phyloP scores from a whole-genome alignment of 139 green algal species.

The Choricystis sp. region DNA sequence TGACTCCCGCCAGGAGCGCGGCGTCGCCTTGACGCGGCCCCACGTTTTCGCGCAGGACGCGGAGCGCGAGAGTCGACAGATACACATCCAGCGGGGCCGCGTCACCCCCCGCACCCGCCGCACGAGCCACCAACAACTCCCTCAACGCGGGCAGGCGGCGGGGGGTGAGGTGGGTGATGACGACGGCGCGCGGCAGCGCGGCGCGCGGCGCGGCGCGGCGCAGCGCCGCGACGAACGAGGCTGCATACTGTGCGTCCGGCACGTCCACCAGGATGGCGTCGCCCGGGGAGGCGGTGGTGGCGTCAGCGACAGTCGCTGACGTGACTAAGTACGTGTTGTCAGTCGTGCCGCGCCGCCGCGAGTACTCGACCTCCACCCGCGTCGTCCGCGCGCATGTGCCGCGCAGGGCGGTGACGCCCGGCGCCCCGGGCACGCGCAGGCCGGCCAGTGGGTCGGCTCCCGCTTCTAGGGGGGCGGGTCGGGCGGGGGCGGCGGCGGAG shows the following conservation, averaged over 20 bases:
- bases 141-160: slow-evolving; percentile 55
- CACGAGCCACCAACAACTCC: slow-evolving; percentile 32
- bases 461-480: too few species aligned
- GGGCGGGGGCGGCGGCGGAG: too few species aligned
- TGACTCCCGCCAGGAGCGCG: not conserved
- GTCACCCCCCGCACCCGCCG: not conserved
- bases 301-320: not conserved
- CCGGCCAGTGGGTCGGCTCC: not conserved
- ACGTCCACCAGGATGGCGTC: slow-evolving; percentile 53
- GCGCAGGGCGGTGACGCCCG: slow-evolving; percentile 17
- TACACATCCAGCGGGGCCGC: slow-evolving; percentile 33
- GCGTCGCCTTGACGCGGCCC: slow-evolving; percentile 3
- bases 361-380: slow-evolving; percentile 67
- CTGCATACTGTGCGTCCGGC: slow-evolving; percentile 44
- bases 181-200: slow-evolving; percentile 16
- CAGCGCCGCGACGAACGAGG: slow-evolving; percentile 1
- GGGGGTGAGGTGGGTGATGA: slow-evolving; percentile 76
- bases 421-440: slow-evolving; percentile 7
- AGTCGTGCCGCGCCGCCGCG: slow-evolving; percentile 58
- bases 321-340: slow-evolving; percentile 83
- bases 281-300: slow-evolving; percentile 8
- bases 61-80: slow-evolving; percentile 58
- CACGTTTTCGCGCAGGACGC: slow-evolving; percentile 24
- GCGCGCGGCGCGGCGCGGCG: not conserved
- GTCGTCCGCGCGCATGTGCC: slow-evolving; percentile 15